Evolutionary conservation across 352 stramenopile species (phyloP), one percentile per base, ranked within the genome.

Genomic region (Paralagenidium karlingii): DNA sequence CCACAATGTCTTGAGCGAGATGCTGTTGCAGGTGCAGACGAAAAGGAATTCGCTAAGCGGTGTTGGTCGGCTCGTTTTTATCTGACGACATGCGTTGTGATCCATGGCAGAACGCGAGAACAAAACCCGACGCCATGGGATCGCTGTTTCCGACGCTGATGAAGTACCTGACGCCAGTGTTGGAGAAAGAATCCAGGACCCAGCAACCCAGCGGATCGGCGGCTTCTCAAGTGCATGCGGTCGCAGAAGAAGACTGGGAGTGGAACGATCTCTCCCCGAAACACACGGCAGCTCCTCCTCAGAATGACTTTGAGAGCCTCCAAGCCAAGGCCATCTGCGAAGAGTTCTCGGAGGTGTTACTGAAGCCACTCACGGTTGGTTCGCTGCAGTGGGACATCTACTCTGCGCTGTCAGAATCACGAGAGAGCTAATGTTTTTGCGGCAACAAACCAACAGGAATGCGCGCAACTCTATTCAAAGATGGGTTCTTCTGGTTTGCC

Each of bases 231-330:
- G 32, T 3, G 16, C 27, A 38, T 28, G 32, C 45, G 15, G 53
- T 54, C 27, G 33, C 43, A 16, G 63, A 63, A 25, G 45, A 66
- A 1, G 55, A 82, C 31, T n/a, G n/a, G n/a, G 63, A 82, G 30
- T 87, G 74, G 74, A 68, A 67, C 34, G 80, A 67, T 62, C 60
- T 66, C n/a, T n/a, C n/a, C n/a, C n/a, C 43, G 8, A 56, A 47
- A 27, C 30, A 29, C 19, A 6, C 20, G 8, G 29, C 18, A 5
- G 25, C n/a, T 31, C 24, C 19, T 27, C 24, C 24, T 6, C 21
- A 58, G 3, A 47, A 59, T 16, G 57, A 54, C 2, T 40, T 63
- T 10, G 32, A 63, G 30, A 27, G 55, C 15, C 16, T 61, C 1
- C 50, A 76, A 25, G 54, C 49, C 3, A 56, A 49, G 30, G 48